A percentile compares a stretch with the other conserved stretches of the same genome.
These are phyloP conservation scores for Wickerhamiella lipophila DNA, from an alignment of 805 yeast species.

Conservation along the genomic window DNA sequence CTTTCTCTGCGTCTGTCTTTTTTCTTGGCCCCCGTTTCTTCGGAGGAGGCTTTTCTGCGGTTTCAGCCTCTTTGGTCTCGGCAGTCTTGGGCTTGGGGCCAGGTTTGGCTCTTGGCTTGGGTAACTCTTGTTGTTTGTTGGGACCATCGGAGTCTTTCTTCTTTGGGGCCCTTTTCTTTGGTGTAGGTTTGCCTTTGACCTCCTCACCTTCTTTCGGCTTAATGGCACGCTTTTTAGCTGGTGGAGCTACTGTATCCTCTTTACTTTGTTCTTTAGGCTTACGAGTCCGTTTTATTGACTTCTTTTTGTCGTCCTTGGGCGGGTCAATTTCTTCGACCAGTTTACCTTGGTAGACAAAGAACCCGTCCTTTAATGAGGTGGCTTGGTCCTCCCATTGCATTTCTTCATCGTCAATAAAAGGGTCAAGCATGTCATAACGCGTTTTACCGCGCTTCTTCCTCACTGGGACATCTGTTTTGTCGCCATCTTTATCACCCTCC, in stretches of 20 bases:
- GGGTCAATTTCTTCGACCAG: conserved; percentile 36
- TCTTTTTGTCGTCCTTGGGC: conserved; percentile 17
- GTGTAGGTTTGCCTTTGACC: not conserved
- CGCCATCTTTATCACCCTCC: conserved; percentile 28
- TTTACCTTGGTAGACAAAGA: conserved; percentile 91
- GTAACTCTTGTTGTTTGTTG: not conserved
- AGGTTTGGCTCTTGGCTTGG: conserved; percentile 6
- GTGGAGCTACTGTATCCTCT: conserved; percentile 2
- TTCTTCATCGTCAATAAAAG: conserved; percentile 93
- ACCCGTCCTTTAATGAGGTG: conserved; percentile 75
- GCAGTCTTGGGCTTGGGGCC: conserved; percentile 12
- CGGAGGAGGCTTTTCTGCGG: conserved; percentile 1
- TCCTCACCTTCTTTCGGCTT: conserved; percentile 7
- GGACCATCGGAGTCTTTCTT: not conserved
- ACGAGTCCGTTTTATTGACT: conserved; percentile 15
- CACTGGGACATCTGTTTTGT: conserved; percentile 21
- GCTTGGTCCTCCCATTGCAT: conserved; percentile 86
- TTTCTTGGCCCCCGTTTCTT: conserved; percentile 13
- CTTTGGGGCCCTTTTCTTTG: conserved; percentile 7
- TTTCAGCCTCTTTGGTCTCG: not conserved
- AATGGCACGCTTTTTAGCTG: conserved; percentile 8
- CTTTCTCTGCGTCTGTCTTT: conserved; percentile 4
- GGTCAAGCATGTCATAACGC: conserved; percentile 74
- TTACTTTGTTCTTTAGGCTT: conserved; percentile 11
- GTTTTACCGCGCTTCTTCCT: conserved; percentile 1